A percentile compares a stretch with the other conserved stretches of the same genome.
These are phyloP conservation scores for Triticum timopheevii DNA, from an alignment of 176 grass and related monocot species.

Conservation along the genomic window DNA sequence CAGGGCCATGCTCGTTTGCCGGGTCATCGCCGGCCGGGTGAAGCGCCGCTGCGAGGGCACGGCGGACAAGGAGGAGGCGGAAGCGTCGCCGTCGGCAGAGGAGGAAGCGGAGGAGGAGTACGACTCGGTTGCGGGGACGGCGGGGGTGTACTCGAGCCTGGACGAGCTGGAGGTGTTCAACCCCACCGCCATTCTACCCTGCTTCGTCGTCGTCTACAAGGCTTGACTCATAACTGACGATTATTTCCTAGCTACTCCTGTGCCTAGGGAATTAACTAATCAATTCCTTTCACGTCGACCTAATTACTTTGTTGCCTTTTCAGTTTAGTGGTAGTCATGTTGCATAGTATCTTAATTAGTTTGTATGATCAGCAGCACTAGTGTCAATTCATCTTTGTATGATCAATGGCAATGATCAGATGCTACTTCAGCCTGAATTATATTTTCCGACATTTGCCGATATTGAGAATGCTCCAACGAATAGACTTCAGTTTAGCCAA, in stretches of 20 bases:
- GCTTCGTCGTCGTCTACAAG: constrained; percentile 93
- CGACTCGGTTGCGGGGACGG: constrained; percentile 56
- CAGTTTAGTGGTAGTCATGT: no score
- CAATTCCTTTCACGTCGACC: no score
- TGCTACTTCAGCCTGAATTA: no score
- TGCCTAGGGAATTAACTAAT: neutral
- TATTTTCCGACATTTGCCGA: no score
- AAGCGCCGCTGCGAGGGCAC: constrained; percentile 4
- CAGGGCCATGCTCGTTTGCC: constrained; percentile 88
- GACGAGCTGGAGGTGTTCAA: constrained; percentile 88
- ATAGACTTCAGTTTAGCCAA: no score
- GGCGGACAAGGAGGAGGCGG: constrained; percentile 1
- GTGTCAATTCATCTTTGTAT: no score
- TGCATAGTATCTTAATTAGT: no score
- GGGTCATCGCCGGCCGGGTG: constrained; percentile 84
- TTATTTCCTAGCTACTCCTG: neutral
- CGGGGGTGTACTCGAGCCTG: constrained; percentile 57
- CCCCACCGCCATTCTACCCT: constrained; percentile 81
- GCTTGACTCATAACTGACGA: constrained; percentile 14
- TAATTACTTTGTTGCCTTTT: no score
- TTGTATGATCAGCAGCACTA: no score
- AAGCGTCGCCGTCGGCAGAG: neutral
- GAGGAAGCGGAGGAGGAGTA: constrained; percentile 48
- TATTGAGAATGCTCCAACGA: no score
- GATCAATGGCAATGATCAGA: no score